Base-by-base conservation (phyloP, 495 filamentous ascomycete genomes). In the Trichoderma gamsii region DNA sequence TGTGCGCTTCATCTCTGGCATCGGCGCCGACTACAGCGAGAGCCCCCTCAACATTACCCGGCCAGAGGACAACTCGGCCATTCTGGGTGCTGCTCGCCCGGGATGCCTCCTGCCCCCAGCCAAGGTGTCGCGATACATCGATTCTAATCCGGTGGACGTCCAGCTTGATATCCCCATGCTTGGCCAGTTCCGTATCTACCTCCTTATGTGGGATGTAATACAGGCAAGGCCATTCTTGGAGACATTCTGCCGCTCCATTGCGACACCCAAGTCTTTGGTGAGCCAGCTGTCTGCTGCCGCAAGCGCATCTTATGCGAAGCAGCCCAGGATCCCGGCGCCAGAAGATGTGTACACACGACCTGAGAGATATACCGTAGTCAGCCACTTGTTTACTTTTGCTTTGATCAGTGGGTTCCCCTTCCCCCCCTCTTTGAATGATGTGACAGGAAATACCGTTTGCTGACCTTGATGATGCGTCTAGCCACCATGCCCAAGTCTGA, bases 141-240 rank as follows among this genome's bases (percentile, higher is more conserved):
- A 90, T 71, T 84, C 87, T 6, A 92, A 91, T 69, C 87, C 88
- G 1, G 85, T 92, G 27, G 85, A 90, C 69, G 79, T 91, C 32
- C 87, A 91, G 71, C 83, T 90, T 5, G 88, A 90, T 71, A 88
- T 90, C n/a, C 88, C 89, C 1, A 79, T 88, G 70, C 74, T 90
- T 6, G 83, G 88, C 13, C 89, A 91, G 70, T 91, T 91, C 77
- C 81, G 86, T 25, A 80, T 90, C 27, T 90, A 86, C 73, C 81
- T 90, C 66, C 81, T 91, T 63, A 82, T 85, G 15, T 83, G 82
- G 56, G 79, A 88, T 70, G 78, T 88, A 21, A 75, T 79, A 29
- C 73, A 77, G n/a, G 79, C 84, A 0, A 75, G 73, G 68, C 72
- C 72, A 2, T 89, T 89, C 70, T 79, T 91, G 51, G 76, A 80